Evolutionary conservation across 208 protist species (phyloP), one percentile per base, ranked within the genome.

Genomic region (Phytomonas sp.): DNA sequence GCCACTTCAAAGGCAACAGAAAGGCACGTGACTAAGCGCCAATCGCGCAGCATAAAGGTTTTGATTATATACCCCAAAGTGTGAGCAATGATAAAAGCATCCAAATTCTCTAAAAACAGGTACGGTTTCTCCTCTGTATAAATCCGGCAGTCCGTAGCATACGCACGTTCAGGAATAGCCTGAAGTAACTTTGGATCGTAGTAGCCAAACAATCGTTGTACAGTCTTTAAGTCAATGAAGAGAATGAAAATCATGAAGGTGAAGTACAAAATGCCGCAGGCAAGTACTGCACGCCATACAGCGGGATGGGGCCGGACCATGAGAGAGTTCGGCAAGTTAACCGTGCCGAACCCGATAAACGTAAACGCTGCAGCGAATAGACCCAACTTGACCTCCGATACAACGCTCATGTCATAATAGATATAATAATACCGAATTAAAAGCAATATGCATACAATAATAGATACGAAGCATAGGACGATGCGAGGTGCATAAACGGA

Each of bases 81-180:
- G 79, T 99, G 98, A 0, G 97, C 97, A 16, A 98, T 23, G 66
- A 98, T 84, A 77, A 99, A 99, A 63, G 91, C 78, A 76, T 99
- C 98, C 29, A 95, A 90, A n/a, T 94, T 62, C 11, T 88, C 88
- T 52, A 82, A 52, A 60, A 89, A 60, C 30, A 81, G 77, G 63
- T 73, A 89, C 56, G 92, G 90, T 34, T 94, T 33, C 70, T 97
- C 75, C 33, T 80, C 77, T 2, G 94, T 97, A 65, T 76, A 95
- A 34, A 98, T 61, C n/a, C 87, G 80, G 78, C 97, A 99, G 72
- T 98, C 86, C 26, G 82, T 79, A n/a, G 92, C 96, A 79, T 99
- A 99, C 29, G 82, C 70, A 29, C 80, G 78, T 79, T 99, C 95
- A 42, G 90, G 88, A 30, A 97, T 70, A 23, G 79, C 75, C 2